Base-by-base conservation (phyloP, 768 basidiomycete species). In the Suillus subaureus region DNA sequence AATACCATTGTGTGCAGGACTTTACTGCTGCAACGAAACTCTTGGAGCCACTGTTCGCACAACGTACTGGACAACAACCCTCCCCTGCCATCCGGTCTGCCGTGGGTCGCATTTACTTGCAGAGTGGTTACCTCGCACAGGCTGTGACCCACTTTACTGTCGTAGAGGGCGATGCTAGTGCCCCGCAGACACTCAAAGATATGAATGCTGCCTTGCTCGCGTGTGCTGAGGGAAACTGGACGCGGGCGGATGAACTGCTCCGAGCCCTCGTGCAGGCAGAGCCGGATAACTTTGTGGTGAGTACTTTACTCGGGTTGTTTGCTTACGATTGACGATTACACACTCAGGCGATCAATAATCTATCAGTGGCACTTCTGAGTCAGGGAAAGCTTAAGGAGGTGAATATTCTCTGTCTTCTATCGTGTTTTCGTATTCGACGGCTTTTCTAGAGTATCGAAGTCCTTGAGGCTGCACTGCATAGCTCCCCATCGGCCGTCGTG, bases 321-420 rank as follows among this genome's bases (percentile, higher is more conserved):
- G 28, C 61, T 60, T 33, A 51, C 63, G 35, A 62, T 33, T 47
- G 43, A 42, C 51, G 49, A 55, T 28, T 0, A 21, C 43, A 15
- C 23, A 9, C 60, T 2, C 54, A 89, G 89, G 91, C 92, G 45
- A 83, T 89, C 42, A 95, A 94, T 74, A 90, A 94, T 70, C 78
- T 93, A 3, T 84, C 89, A 0, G 93, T 94, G 39, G 83, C 88
- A 11, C 75, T 91, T 51, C 77, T 94, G 55, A 85, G 85, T 64
- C 88, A 90, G 69, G 93, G 93, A 6, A 86, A 84, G 66, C 68
- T 94, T 45, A 87, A 86, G 71, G 89, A 94, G 84, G 92, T 89
- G 16, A 45, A 78, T 28, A 31, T 69, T 33, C 26, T 12, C 2
- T 15, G 18, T 11, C 55, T 39, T 52, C 9, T 6, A 37, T 62